Conservation (phyloP, 2,329 filamentous ascomycete genomes). For the Aspergillus phoenicis region DNA sequence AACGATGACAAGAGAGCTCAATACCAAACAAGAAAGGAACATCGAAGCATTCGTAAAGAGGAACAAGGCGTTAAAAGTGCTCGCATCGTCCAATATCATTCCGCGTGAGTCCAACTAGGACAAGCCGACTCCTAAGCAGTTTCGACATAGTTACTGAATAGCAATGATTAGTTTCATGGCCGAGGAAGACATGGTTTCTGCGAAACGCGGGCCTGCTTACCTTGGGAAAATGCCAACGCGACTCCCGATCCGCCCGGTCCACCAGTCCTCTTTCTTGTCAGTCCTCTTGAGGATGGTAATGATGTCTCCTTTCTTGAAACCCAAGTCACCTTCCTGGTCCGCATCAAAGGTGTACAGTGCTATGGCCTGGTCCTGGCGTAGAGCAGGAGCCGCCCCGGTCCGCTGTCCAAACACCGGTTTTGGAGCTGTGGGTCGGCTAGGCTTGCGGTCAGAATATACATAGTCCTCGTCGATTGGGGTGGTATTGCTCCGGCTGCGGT, state of each 20-base stretch:
- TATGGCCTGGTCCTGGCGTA: constrained; percentile 74
- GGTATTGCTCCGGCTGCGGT: constrained; percentile 42
- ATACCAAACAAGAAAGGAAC: constrained; percentile 7
- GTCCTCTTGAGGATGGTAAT: constrained; percentile 95
- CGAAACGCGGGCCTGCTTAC: constrained; percentile 41
- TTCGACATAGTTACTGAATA: constrained; percentile 42
- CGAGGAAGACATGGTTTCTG: not conserved
- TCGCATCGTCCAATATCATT: constrained; percentile 28
- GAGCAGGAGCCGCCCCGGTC: constrained; percentile 40
- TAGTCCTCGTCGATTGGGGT: constrained; percentile 52
- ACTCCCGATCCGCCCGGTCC: constrained; percentile 87
- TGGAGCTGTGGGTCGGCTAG: constrained; percentile 78
- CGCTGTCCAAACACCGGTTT: constrained; percentile 76
- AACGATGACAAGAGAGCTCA: not conserved
- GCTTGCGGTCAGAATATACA: constrained; percentile 62
- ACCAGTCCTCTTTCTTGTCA: constrained; percentile 94
- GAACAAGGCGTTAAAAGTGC: not conserved
- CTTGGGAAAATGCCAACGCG: constrained; percentile 92
- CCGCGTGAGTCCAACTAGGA: constrained; percentile 24
- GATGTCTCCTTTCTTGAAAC: constrained; percentile 95
- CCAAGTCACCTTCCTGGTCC: constrained; percentile 87
- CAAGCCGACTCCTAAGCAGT: constrained; percentile 26
- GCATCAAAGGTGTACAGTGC: constrained; percentile 93
- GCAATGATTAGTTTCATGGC: constrained; percentile 15
- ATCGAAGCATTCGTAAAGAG: not conserved